phyloP scores from a whole-genome alignment of 2,329 filamentous ascomycete species.

The Alternaria metachromatica region DNA sequence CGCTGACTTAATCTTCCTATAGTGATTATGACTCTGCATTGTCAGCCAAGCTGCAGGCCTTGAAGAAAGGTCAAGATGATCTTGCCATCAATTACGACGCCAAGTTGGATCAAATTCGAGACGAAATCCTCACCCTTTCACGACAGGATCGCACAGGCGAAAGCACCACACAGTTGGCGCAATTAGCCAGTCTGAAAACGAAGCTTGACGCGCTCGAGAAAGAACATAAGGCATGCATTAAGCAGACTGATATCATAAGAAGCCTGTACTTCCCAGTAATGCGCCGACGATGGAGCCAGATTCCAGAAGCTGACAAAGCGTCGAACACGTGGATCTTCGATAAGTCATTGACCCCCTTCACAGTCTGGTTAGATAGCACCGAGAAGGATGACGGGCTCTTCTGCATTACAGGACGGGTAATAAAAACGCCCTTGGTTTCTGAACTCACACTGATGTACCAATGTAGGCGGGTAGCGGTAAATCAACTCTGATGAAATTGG shows the following conservation, averaged over 20 bases:
- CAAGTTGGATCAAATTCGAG: not conserved
- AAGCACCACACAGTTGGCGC: not conserved
- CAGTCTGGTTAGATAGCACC: constrained; percentile 12
- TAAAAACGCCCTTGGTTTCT: accelerated
- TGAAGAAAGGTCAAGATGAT: not conserved
- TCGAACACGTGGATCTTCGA: constrained; percentile 22
- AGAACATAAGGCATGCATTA: constrained; percentile 1
- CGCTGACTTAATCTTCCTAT: not conserved
- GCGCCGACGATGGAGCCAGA: not conserved
- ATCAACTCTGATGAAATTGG: constrained; percentile 53
- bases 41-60: not conserved
- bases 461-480: constrained; percentile 55
- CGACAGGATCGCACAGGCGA: not conserved
- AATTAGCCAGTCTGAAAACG: constrained; percentile 8
- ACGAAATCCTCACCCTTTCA: not conserved
- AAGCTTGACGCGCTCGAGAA: constrained; percentile 14
- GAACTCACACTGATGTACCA: not conserved
- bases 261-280: constrained; percentile 7
- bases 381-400: constrained; percentile 1
- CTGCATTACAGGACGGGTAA: constrained; percentile 20
- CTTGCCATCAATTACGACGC: not conserved
- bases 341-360: constrained; percentile 3
- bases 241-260: not conserved
- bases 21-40: not conserved
- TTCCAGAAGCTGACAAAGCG: not conserved